Conservation (phyloP, 257 asterid species). For the Solanum neorickii region DNA sequence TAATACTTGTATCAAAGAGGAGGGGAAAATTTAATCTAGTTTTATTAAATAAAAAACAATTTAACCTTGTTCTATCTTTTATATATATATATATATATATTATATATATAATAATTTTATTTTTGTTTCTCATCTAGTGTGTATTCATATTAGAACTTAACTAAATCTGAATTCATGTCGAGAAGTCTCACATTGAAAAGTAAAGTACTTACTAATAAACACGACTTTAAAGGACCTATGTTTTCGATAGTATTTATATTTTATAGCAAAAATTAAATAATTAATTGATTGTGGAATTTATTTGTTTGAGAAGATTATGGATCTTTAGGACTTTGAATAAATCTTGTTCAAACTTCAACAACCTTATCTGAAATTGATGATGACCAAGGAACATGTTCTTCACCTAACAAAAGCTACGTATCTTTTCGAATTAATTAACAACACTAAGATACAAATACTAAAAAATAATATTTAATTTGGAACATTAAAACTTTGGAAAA, state of each 20-base stretch:
- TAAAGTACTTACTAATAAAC: neutral
- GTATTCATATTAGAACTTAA: too few species aligned
- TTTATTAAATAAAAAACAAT: too few species aligned
- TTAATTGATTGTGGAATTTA: neutral
- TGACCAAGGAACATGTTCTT: neutral
- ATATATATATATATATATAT: too few species aligned
- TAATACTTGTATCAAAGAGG: neutral
- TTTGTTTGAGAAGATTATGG: neutral
- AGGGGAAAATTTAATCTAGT: neutral
- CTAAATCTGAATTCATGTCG: too few species aligned
- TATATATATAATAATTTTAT: too few species aligned
- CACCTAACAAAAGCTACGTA: neutral
- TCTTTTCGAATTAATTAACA: neutral
- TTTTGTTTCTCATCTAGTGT: too few species aligned
- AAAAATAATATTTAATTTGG: neutral
- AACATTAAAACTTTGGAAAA: neutral
- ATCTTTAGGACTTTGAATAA: neutral
- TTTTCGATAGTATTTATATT: too few species aligned
- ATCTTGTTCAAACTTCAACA: neutral
- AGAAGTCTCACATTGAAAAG: accelerated
- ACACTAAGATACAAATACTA: neutral
- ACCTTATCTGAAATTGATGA: neutral
- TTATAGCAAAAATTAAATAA: neutral
- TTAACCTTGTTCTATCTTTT: neutral
- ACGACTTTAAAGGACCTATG: too few species aligned